Conservation (phyloP, 1,284 basidiomycete genomes). For the Fomitopsis betulina region DNA sequence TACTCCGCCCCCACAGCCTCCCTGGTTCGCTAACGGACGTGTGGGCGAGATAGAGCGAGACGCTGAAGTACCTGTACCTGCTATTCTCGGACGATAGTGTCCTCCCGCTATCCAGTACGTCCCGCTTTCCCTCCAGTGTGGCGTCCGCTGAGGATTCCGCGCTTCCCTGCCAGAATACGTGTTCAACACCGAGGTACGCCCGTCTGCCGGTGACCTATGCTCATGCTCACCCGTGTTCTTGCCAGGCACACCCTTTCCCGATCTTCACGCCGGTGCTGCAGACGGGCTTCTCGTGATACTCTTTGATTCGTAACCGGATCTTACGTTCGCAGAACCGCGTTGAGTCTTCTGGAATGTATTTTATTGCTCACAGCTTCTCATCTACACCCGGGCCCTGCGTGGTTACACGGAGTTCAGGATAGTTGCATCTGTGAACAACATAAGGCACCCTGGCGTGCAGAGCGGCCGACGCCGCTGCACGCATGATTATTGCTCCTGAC, state of each 20-base stretch:
- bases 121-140: background rate
- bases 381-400: background rate
- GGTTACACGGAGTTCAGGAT: background rate
- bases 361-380: background rate
- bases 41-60: constrained; percentile 62
- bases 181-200: constrained; percentile 87
- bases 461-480: too few species aligned
- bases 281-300: constrained; percentile 45
- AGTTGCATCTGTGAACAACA: background rate
- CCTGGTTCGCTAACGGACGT: background rate
- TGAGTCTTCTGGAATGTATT: background rate
- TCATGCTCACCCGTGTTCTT: constrained; percentile 17
- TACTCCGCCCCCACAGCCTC: background rate
- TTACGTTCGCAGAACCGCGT: background rate
- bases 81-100: constrained; percentile 76
- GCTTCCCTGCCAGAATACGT: constrained; percentile 61
- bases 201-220: background rate
- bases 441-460: too few species aligned
- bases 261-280: constrained; percentile 51
- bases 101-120: constrained; percentile 72
- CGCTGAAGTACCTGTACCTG: constrained; percentile 92
- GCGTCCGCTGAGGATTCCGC: background rate
- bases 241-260: constrained; percentile 64
- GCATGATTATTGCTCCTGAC: too few species aligned
- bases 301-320: background rate